Base-by-base conservation (phyloP, 352 stramenopile species). In the Aphanomyces invadans region DNA sequence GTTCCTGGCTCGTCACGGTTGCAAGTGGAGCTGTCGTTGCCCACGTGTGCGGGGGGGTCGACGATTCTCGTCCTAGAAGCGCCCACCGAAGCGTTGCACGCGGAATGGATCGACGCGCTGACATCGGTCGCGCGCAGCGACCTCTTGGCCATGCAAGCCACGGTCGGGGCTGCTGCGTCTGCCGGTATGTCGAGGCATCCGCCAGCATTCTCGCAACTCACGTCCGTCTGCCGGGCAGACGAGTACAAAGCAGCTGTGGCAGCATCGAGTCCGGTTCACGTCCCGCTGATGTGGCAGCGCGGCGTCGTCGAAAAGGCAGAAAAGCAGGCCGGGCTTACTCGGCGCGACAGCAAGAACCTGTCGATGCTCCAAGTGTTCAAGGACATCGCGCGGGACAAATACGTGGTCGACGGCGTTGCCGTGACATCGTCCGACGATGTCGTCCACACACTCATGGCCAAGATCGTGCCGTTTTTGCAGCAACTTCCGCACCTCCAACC, bases 351-450 rank as follows among this genome's bases (percentile, higher is more conserved):
- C 61, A 76, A 70, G 25, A 88, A 83, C 68, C 62, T 91, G 66
- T 82, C 74, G 54, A 89, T 91, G 79, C 71, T 86, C 29, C 82
- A 91, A 70, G 78, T 91, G 45, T 79, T 89, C 28, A 89, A 89
- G 23, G 82, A 91, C 38, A 70, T 91, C n/a, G 80, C 79, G 36
- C 80, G 82, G 0, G 82, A 91, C 57, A 74, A 77, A 25, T 74
- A 89, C 33, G 70, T 88, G 2, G 70, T 91, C 29, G 80, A 89
- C 62, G 71, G 78, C 11, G 73, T 73, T 9, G 72, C 83, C 21
- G 74, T 88, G 32, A 76, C 70, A 44, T 67, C 63, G 42, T 62
- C 38, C 3, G 55, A 51, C 17, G 9, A 32, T 11, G 72, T 77
- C 25, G 67, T 73, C 38, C 42, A 65, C 17, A 61, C 53, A 21